A percentile compares a stretch with the other conserved stretches of the same genome.
phyloP scores from a whole-genome alignment of 148 eudicot species.

The Camellia sinensis region DNA sequence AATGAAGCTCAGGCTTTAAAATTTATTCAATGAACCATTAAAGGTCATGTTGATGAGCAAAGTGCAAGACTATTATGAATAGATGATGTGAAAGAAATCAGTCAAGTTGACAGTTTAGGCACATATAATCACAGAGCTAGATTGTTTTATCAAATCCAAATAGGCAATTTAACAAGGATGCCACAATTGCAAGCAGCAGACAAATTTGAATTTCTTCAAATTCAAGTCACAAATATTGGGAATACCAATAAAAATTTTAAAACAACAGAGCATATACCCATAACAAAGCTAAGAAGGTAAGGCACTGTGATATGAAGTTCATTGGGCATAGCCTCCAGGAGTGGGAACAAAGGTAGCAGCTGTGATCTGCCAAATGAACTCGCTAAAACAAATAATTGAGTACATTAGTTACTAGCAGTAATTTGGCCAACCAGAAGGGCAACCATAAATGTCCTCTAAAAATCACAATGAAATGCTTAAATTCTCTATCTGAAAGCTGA shows the following conservation, averaged over 20 bases:
- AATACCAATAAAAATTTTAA: background rate
- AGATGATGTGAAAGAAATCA: background rate
- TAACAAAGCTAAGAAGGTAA: conserved; percentile 74
- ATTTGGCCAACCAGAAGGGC: background rate
- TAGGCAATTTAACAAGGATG: background rate
- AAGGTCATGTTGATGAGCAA: background rate
- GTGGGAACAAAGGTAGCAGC: conserved; percentile 74
- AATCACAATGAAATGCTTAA: background rate
- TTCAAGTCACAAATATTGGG: background rate
- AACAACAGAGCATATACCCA: conserved; percentile 53
- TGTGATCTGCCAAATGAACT: conserved; percentile 85
- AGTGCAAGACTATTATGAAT: background rate
- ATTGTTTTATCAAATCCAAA: background rate
- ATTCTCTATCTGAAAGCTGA: conserved; percentile 29
- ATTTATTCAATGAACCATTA: background rate
- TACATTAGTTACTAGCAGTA: conserved; percentile 14
- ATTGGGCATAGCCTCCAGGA: conserved; percentile 70
- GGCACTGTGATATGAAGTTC: conserved; percentile 69
- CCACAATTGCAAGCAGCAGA: conserved; percentile 7
- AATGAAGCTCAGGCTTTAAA: background rate
- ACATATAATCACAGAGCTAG: background rate
- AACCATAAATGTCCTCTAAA: conserved; percentile 7
- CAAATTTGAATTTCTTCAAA: background rate
- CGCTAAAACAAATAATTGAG: conserved; percentile 45
- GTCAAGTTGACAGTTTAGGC: background rate